Evolutionary conservation across 768 basidiomycete genomes (phyloP), one percentile per base, ranked within the genome.

Genomic region (Lenzites betulinus): DNA sequence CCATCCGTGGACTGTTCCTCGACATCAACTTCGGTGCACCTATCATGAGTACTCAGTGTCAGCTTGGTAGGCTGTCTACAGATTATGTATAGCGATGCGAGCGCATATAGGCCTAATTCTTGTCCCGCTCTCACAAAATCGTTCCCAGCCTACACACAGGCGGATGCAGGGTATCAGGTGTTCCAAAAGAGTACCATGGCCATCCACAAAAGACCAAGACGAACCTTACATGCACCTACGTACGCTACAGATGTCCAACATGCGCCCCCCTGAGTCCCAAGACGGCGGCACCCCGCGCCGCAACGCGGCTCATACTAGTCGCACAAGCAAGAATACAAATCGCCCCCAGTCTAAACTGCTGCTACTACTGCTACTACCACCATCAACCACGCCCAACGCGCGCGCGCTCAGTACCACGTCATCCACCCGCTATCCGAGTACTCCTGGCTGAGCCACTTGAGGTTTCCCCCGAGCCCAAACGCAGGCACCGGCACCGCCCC

Each of bases 391-490:
- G 38, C 30, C 30, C 11, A n/a, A 28, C n/a, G n/a, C n/a, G 35
- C 42, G n/a, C 33, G n/a, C 26, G 7, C 26, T 35, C 56, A 70
- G 43, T 69, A 63, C 69, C 69, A 71, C 52, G 64, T 70, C 70
- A 71, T 71, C 69, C 69, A 71, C 33, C 63, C 60, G 51, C 64
- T 67, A 25, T 70, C 70, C 59, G 55, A 60, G 33, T 67, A 69
- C 51, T 69, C 70, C 36, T 64, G 46, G 49, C 63, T 59, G 33
- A 63, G 49, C 62, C 58, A 44, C 58, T 58, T 62, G 26, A 56
- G 57, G 53, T 58, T 52, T 52, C 58, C 56, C 55, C 53, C 53
- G 30, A 42, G 51, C 28, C 43, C 42, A 23, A 36, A 46, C 51
- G 28, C 39, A 13, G 39, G 48, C 6, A 41, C 22, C 25, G 8